Evolutionary conservation across 1,139 yeast species (phyloP).

Genomic region (Lodderomyces orthopsilosis): DNA sequence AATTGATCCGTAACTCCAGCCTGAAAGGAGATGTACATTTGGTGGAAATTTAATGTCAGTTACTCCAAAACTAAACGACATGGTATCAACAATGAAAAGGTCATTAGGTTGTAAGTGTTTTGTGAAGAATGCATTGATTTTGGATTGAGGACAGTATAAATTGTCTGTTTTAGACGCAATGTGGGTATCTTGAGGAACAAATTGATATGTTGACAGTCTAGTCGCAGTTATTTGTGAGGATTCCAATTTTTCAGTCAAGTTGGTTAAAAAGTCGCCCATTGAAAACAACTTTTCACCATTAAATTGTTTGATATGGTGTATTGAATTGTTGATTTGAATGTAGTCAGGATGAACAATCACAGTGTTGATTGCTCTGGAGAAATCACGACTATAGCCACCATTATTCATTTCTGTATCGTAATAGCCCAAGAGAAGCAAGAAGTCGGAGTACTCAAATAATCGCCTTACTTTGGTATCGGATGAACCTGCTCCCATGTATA

Average conservation of each 20-base stretch:
- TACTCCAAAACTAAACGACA: conserved; percentile 71
- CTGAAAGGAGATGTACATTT: conserved; percentile 53
- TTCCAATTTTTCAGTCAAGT: conserved; percentile 12
- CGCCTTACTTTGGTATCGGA: conserved; percentile 20
- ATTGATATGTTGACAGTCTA: conserved; percentile 4
- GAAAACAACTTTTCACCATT: conserved; percentile 21
- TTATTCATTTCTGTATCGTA: conserved; percentile 55
- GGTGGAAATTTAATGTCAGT: conserved; percentile 61
- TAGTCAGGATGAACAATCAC: conserved; percentile 37
- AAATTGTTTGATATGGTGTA: conserved; percentile 20
- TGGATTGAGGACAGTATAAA: conserved; percentile 26
- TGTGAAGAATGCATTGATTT: conserved; percentile 31
- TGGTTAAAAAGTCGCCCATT: conserved; percentile 21
- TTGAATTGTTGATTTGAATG: conserved; percentile 26
- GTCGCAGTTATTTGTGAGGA: conserved; percentile 6
- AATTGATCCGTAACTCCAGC: conserved; percentile 75
- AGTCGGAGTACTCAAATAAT: conserved; percentile 41
- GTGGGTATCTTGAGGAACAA: conserved; percentile 5
- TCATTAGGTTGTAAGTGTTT: conserved; percentile 55
- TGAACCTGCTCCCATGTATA: conserved; percentile 51
- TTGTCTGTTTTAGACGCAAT: conserved; percentile 11
- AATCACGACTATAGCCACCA: conserved; percentile 34
- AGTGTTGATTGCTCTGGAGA: conserved; percentile 20
- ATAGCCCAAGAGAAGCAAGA: conserved; percentile 51
- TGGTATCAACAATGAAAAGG: conserved; percentile 69